These are phyloP conservation scores for Vitis hybrid DNA, from an alignment of 177 flowering plant genomes.

Conservation along the genomic window DNA sequence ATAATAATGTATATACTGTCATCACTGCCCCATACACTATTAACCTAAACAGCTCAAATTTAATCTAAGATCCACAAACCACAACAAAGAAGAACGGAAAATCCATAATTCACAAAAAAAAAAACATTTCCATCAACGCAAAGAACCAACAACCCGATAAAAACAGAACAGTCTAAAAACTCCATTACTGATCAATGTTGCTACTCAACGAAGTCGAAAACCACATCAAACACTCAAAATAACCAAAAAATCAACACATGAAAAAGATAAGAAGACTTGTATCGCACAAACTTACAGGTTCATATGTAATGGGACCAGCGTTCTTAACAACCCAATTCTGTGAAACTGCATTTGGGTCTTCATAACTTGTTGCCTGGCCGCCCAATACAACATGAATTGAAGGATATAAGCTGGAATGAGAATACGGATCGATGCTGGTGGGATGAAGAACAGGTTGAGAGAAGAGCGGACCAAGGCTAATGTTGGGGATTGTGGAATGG, in stretches of 20 bases:
- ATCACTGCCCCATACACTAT: too few species aligned
- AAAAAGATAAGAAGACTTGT: neutral
- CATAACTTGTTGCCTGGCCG: neutral
- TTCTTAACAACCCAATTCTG: slow-evolving; percentile 4
- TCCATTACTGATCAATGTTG: too few species aligned
- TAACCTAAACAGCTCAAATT: too few species aligned
- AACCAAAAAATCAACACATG: neutral
- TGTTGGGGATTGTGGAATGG: neutral
- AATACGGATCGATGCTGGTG: slow-evolving; percentile 11
- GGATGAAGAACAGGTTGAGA: slow-evolving; percentile 9
- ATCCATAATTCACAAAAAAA: too few species aligned
- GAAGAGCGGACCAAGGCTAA: neutral
- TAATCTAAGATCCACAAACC: too few species aligned
- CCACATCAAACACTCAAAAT: neutral
- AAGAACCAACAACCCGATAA: too few species aligned
- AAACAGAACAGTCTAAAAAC: too few species aligned
- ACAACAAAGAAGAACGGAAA: too few species aligned
- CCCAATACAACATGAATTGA: slow-evolving; percentile 9
- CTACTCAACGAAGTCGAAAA: neutral
- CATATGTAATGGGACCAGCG: slow-evolving; percentile 8
- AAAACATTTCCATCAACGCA: too few species aligned
- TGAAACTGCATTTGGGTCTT: slow-evolving; percentile 15
- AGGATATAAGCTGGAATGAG: neutral
- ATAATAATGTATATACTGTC: too few species aligned
- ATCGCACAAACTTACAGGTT: slow-evolving; percentile 3